Evolutionary conservation across 1,284 basidiomycete genomes (phyloP).

Genomic region (Meira nashicola): DNA sequence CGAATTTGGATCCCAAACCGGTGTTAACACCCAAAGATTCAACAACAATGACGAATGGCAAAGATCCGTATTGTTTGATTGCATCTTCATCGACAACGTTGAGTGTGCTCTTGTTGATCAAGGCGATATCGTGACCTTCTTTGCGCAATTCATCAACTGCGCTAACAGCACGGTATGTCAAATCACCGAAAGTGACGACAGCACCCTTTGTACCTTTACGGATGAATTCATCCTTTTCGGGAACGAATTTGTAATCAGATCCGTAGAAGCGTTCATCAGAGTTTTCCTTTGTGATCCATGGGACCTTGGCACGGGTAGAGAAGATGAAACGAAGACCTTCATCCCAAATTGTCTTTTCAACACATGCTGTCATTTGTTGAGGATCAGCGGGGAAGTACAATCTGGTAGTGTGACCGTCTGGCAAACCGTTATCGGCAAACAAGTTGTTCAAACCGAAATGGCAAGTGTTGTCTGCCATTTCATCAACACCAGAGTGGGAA

Average conservation of each 20-base stretch:
- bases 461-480: slow-evolving; percentile 70
- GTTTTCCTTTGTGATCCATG: slow-evolving; percentile 73
- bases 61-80: slow-evolving; percentile 65
- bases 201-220: slow-evolving; percentile 68
- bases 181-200: slow-evolving; percentile 63
- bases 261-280: slow-evolving; percentile 66
- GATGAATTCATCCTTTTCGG: slow-evolving; percentile 74
- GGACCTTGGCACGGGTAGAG: slow-evolving; percentile 78
- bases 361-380: slow-evolving; percentile 70
- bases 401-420: slow-evolving; percentile 65
- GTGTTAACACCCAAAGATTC: slow-evolving; percentile 83
- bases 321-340: slow-evolving; percentile 74
- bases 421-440: slow-evolving; percentile 77
- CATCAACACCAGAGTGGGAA: slow-evolving; percentile 72
- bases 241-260: slow-evolving; percentile 68
- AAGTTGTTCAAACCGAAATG: slow-evolving; percentile 66
- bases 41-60: slow-evolving; percentile 71
- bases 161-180: slow-evolving; percentile 73
- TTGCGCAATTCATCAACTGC: slow-evolving; percentile 68
- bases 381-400: slow-evolving; percentile 81
- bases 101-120: slow-evolving; percentile 76
- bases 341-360: slow-evolving; percentile 73
- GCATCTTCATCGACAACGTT: slow-evolving; percentile 76
- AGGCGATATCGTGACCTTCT: slow-evolving; percentile 69
- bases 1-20: slow-evolving; percentile 70